Evolutionary conservation across 2,329 filamentous ascomycete genomes (phyloP).

Genomic region (Diaporthe ampelina): DNA sequence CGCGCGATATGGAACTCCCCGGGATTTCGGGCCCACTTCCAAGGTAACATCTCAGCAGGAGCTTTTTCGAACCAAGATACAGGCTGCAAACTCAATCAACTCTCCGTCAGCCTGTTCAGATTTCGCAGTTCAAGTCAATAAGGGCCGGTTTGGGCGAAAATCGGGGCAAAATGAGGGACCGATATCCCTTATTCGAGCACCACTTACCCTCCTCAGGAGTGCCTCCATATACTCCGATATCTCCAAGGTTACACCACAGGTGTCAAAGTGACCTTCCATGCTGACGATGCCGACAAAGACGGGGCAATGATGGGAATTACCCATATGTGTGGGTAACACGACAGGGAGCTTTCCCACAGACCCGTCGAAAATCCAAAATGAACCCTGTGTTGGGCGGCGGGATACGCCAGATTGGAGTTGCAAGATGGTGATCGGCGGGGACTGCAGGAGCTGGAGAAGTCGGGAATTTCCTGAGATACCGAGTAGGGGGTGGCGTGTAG

Average conservation of each 20-base stretch:
- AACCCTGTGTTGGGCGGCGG: not conserved
- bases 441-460: slow-evolving; percentile 1
- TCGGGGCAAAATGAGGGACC: not conserved
- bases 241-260: too few relatives aligned
- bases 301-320: not conserved
- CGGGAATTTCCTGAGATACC: slow-evolving; percentile 11
- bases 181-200: not conserved
- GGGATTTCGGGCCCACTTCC: not conserved
- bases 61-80: not conserved
- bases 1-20: not conserved
- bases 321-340: slow-evolving; percentile 12
- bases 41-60: not conserved
- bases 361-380: not conserved
- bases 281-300: not conserved
- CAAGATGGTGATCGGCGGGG: slow-evolving; percentile 25
- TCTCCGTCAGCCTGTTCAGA: not conserved
- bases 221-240: not conserved
- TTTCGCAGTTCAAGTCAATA: not conserved
- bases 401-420: slow-evolving; percentile 7
- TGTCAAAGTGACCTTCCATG: not conserved
- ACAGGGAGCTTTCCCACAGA: not conserved
- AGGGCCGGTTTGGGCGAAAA: not conserved
- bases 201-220: not conserved
- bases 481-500: not conserved
- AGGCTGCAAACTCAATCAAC: not conserved